Conservation (phyloP, 2,329 filamentous ascomycete species). For the Venturia pyrina region DNA sequence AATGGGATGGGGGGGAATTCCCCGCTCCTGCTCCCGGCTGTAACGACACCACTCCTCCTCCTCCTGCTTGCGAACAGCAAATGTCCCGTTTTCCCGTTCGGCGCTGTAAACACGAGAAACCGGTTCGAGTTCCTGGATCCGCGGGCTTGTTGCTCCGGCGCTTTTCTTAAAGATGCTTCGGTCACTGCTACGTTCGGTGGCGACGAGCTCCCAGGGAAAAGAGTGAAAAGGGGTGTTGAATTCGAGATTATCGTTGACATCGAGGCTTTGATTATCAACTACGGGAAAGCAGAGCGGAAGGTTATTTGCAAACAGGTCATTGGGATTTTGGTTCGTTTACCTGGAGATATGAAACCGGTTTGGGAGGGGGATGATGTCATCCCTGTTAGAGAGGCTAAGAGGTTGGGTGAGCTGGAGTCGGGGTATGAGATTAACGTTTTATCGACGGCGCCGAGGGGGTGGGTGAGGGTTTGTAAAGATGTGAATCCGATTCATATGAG, state of each 20-base stretch:
- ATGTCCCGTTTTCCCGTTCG: background rate
- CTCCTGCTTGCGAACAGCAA: background rate
- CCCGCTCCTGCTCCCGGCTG: background rate
- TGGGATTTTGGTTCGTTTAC: background rate
- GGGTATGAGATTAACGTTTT: too few species aligned
- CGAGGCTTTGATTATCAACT: background rate
- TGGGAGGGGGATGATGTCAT: background rate
- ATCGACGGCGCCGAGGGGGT: background rate
- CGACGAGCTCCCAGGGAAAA: background rate
- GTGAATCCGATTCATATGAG: conserved; percentile 1
- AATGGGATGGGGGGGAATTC: background rate
- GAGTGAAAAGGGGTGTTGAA: background rate
- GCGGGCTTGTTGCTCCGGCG: background rate
- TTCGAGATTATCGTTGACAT: background rate
- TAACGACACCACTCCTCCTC: background rate
- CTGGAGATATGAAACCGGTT: background rate
- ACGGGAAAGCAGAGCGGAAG: background rate
- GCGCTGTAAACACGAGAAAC: background rate
- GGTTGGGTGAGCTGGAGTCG: too few species aligned
- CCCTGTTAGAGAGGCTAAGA: too few species aligned
- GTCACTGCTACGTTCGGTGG: background rate
- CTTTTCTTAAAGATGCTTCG: background rate
- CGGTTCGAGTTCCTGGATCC: background rate
- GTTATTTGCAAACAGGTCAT: background rate
- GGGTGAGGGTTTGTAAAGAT: background rate